These are phyloP conservation scores for Adenanthera pavonina DNA, from an alignment of 306 rosid genomes.

Conservation along the genomic window DNA sequence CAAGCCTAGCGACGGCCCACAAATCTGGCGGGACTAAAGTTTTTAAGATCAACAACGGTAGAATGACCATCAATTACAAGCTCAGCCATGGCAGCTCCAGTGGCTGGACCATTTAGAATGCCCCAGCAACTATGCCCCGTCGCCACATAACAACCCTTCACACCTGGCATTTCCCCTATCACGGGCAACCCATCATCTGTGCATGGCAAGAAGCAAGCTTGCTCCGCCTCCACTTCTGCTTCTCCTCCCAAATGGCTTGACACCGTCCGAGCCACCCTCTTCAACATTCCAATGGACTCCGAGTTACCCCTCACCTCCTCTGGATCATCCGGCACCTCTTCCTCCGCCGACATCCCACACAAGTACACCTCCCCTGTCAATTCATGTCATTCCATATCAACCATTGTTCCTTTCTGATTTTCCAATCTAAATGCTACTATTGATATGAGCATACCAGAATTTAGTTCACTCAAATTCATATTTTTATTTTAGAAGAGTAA, in stretches of 20 bases:
- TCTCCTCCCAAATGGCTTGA: conserved; percentile 73
- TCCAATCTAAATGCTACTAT: not conserved
- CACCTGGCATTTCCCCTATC: conserved; percentile 73
- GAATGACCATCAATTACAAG: conserved; percentile 76
- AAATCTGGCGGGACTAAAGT: conserved; percentile 81
- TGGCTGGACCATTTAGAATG: conserved; percentile 90
- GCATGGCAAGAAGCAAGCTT: conserved; percentile 87
- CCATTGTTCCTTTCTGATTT: not conserved
- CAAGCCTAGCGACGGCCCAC: conserved; percentile 32
- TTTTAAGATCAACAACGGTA: conserved; percentile 69
- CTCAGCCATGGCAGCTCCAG: conserved; percentile 89
- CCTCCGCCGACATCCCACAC: conserved; percentile 82
- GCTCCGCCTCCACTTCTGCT: conserved; percentile 78
- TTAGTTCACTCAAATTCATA: not conserved
- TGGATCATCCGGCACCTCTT: conserved; percentile 77
- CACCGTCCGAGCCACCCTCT: conserved; percentile 75
- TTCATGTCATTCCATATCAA: conserved; percentile 9
- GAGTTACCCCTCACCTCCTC: conserved; percentile 60
- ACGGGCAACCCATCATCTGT: conserved; percentile 74
- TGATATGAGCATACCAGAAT: not conserved
- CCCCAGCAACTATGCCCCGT: conserved; percentile 96
- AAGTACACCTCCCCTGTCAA: conserved; percentile 88
- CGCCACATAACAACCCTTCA: conserved; percentile 78
- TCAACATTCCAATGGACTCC: conserved; percentile 66
- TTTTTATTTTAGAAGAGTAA: not conserved